Evolutionary conservation across 352 stramenopile genomes (phyloP).

Genomic region (Phytophthora cryptogea): DNA sequence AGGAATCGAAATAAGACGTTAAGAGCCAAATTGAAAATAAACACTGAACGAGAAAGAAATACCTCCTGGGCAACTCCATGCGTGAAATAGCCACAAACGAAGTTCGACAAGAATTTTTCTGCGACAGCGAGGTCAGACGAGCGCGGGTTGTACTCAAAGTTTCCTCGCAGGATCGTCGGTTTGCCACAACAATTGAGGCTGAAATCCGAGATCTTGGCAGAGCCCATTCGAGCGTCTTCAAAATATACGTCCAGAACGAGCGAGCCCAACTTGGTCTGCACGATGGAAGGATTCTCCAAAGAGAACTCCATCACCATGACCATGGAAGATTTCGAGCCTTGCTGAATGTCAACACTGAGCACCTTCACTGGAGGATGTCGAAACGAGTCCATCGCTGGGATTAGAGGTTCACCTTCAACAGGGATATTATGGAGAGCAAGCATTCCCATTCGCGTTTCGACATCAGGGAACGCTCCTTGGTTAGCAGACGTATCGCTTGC

Average conservation of each 20-base stretch:
- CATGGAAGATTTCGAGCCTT: slow-evolving; percentile 51
- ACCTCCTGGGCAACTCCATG: slow-evolving; percentile 67
- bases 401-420: slow-evolving; percentile 49
- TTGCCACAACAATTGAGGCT: slow-evolving; percentile 67
- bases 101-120: slow-evolving; percentile 80
- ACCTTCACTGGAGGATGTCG: slow-evolving; percentile 61
- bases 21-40: neutral
- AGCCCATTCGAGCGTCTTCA: slow-evolving; percentile 53
- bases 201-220: slow-evolving; percentile 65
- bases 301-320: slow-evolving; percentile 71
- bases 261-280: slow-evolving; percentile 59
- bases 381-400: slow-evolving; percentile 80
- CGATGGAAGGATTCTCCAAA: slow-evolving; percentile 72
- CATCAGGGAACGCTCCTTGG: slow-evolving; percentile 69
- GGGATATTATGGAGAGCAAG: slow-evolving; percentile 65
- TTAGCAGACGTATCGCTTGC: slow-evolving; percentile 32
- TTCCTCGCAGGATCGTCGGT: slow-evolving; percentile 54
- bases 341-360: slow-evolving; percentile 65
- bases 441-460: slow-evolving; percentile 78
- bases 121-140: slow-evolving; percentile 33
- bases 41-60: slow-evolving; percentile 1
- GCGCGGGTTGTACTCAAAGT: slow-evolving; percentile 62
- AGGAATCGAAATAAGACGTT: neutral
- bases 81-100: slow-evolving; percentile 83
- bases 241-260: slow-evolving; percentile 61